These are phyloP conservation scores for Alternaria tenuissima DNA, from an alignment of 2,329 filamentous ascomycete species.

Conservation along the genomic window DNA sequence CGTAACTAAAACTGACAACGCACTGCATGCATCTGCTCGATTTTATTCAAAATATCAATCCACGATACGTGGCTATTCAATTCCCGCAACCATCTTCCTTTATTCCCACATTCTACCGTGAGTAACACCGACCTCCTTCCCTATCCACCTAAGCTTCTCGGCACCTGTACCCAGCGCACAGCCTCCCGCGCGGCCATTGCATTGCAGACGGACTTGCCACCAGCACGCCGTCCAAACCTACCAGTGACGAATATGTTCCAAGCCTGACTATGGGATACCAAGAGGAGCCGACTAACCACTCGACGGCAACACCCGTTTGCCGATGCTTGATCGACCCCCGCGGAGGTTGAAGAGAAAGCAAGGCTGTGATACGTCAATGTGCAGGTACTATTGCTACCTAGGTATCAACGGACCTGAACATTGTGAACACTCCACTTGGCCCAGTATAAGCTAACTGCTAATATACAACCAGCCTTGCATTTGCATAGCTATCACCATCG, in stretches of 20 bases:
- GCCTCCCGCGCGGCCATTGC: conserved; percentile 1
- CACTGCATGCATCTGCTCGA: not conserved
- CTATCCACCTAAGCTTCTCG: not conserved
- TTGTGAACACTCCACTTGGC: not conserved
- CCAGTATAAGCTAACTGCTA: not conserved
- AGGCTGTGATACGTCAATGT: conserved; percentile 1
- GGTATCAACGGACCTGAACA: not conserved
- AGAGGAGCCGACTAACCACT: not conserved
- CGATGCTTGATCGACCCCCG: not conserved
- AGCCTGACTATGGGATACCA: not conserved
- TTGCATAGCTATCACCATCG: conserved; percentile 1
- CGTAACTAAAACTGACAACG: not conserved
- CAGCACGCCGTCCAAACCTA: conserved; percentile 5
- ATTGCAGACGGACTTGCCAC: conserved; percentile 1
- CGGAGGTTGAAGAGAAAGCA: not conserved
- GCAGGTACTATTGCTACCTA: not conserved
- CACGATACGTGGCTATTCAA: not conserved
- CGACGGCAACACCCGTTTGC: conserved; percentile 3
- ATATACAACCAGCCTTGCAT: not conserved
- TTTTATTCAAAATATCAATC: not conserved
- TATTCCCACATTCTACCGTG: not conserved
- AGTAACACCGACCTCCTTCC: not conserved
- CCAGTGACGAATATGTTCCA: not conserved
- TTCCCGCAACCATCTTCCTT: not conserved
- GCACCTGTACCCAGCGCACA: conserved; percentile 2